Base-by-base conservation (phyloP, 2,329 filamentous ascomycete genomes). In the Leptographium radiaticola region DNA sequence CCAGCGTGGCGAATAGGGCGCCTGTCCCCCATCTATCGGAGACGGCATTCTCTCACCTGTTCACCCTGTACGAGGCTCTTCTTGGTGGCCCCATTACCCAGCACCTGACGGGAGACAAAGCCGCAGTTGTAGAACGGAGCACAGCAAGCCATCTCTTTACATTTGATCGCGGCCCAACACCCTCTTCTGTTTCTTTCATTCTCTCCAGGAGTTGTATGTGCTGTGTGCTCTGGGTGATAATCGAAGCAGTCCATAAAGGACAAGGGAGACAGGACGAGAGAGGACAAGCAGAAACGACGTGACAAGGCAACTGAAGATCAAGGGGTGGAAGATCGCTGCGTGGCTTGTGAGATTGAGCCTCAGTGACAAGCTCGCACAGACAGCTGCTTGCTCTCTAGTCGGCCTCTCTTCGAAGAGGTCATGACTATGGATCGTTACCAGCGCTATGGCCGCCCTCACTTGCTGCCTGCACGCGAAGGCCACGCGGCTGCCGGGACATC, bases 401-500 rank as follows among this genome's bases (percentile, higher is more conserved):
- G 20, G 10, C 20, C 34, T 36, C 33, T 25, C 34, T 20, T 38
- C 53, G 13, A 20, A 39, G 31, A 38, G 25, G 25, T n/a, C 18
- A 30, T 45, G 18, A 20, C 25, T 18, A 51, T 9, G 36, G 45
- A 40, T 20, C 47, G 40, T 11, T 44, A 53, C 43, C 38, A 9
- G 18, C 42, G 45, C 9, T 34, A 40, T 9, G 11, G 45, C 25
- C 44, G 38, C 34, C 48, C 49, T 40, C 15, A 38, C 31, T 38
- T 25, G 30, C 50, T 33, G 39, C 3, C 52, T 25, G 31, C 25
- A 13, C 7, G 25, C 11, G 33, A 43, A 30, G 40, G 48, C 52
- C 53, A 40, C 56, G 56, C 43, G 53, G 48, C 56, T 38, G 13
- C 15, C 13, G 49, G 39, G 20, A 40, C 47, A 45, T 58, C 38